These are phyloP conservation scores for Prunus davidiana DNA, from an alignment of 306 rosid genomes.

Conservation along the genomic window DNA sequence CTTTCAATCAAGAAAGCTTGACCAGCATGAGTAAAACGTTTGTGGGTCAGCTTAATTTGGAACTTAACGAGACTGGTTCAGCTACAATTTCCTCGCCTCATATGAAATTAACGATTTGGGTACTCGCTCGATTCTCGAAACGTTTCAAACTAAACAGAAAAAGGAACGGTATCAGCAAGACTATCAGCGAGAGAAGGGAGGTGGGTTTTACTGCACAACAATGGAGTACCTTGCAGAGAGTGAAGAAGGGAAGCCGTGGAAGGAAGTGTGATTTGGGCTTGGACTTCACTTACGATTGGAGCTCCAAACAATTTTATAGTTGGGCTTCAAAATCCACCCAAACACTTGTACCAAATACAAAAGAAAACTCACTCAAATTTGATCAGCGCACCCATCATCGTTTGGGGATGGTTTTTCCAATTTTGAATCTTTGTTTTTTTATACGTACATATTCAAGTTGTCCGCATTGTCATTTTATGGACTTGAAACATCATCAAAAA, in stretches of 20 bases:
- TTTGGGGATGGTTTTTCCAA: no score
- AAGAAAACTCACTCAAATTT: not conserved
- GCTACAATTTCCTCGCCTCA: not conserved
- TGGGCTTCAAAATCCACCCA: not conserved
- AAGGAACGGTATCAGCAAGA: not conserved
- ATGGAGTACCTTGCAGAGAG: not conserved
- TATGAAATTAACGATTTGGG: not conserved
- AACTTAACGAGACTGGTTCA: not conserved
- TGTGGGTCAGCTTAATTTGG: not conserved
- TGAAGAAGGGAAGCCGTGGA: not conserved
- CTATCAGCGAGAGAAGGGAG: not conserved
- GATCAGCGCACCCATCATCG: not conserved
- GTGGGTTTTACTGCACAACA: not conserved
- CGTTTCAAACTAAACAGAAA: not conserved
- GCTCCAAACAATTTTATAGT: not conserved
- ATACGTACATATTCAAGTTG: no score
- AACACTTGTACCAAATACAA: no score
- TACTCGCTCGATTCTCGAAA: not conserved
- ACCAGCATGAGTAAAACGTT: not conserved
- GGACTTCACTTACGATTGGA: not conserved
- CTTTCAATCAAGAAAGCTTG: not conserved
- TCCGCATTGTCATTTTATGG: no score
- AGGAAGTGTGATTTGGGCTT: not conserved
- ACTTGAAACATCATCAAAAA: no score
- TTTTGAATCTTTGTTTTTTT: no score